phyloP scores from a whole-genome alignment of 345 rosid genomes.

The Citrus maxima region DNA sequence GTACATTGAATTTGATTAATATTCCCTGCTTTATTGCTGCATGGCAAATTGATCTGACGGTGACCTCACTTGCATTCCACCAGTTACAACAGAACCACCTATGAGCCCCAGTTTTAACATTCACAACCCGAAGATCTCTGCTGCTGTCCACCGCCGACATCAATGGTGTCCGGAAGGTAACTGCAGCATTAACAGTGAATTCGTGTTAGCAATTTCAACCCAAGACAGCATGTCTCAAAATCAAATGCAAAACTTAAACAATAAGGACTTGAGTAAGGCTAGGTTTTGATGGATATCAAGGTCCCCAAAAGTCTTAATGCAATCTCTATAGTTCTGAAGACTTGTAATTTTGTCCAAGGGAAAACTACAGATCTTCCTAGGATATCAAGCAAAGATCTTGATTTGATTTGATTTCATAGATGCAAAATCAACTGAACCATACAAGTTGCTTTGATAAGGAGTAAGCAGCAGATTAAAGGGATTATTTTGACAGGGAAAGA shows the following conservation, averaged over 20 bases:
- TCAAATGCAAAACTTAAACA: not conserved
- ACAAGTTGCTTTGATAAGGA: not conserved
- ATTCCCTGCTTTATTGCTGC: not conserved
- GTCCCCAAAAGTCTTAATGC: not conserved
- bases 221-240: not conserved
- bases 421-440: not conserved
- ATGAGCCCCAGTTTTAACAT: constrained; percentile 25
- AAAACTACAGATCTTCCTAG: not conserved
- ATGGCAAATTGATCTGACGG: not conserved
- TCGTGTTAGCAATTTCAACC: not conserved
- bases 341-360: not conserved
- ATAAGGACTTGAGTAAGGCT: not conserved
- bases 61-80: not conserved
- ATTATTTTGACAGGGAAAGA: too few species aligned
- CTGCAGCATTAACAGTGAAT: constrained; percentile 21
- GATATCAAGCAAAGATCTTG: not conserved
- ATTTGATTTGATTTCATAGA: not conserved
- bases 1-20: not conserved
- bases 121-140: constrained; percentile 58
- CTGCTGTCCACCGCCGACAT: constrained; percentile 45
- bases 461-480: not conserved
- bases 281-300: not conserved
- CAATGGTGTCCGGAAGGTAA: constrained; percentile 62
- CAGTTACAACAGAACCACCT: not conserved
- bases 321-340: not conserved